phyloP scores from a whole-genome alignment of 2,329 filamentous ascomycete genomes.

The Westerdykella aurantiaca region DNA sequence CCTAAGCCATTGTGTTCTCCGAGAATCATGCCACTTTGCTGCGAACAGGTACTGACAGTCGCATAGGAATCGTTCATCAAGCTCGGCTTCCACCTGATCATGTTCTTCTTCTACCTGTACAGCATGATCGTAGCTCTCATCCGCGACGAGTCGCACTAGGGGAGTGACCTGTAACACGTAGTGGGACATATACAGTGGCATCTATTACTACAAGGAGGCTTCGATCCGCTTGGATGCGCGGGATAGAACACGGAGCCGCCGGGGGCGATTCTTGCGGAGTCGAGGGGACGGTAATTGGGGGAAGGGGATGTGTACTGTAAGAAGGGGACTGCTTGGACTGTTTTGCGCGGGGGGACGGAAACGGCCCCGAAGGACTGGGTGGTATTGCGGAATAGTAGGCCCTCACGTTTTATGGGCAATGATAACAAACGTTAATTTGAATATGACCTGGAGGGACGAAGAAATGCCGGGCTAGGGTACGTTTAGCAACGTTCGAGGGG shows the following conservation, averaged over 20 bases:
- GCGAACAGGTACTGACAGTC: too few relatives aligned
- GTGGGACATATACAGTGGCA: conserved; percentile 2
- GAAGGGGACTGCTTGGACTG: neutral
- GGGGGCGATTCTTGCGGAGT: neutral
- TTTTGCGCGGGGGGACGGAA: neutral
- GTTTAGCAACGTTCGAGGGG: too few relatives aligned
- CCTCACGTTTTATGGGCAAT: conserved; percentile 26
- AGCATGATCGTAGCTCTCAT: conserved; percentile 98
- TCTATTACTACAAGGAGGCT: neutral
- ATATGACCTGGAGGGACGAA: conserved; percentile 10
- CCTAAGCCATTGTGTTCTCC: neutral
- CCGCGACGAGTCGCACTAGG: conserved; percentile 78
- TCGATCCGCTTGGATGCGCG: neutral
- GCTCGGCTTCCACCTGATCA: conserved; percentile 94
- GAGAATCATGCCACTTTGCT: neutral
- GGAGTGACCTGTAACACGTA: conserved; percentile 28
- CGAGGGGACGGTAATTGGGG: neutral
- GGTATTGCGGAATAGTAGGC: conserved; percentile 5
- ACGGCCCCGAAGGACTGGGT: neutral
- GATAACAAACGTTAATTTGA: conserved; percentile 31
- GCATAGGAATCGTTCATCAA: conserved; percentile 94
- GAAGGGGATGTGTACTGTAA: neutral
- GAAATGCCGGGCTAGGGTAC: too few relatives aligned
- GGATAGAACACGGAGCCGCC: neutral
- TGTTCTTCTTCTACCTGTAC: conserved; percentile 99